phyloP scores from a whole-genome alignment of 176 grass and related monocot species.

The Triticum monococcum region DNA sequence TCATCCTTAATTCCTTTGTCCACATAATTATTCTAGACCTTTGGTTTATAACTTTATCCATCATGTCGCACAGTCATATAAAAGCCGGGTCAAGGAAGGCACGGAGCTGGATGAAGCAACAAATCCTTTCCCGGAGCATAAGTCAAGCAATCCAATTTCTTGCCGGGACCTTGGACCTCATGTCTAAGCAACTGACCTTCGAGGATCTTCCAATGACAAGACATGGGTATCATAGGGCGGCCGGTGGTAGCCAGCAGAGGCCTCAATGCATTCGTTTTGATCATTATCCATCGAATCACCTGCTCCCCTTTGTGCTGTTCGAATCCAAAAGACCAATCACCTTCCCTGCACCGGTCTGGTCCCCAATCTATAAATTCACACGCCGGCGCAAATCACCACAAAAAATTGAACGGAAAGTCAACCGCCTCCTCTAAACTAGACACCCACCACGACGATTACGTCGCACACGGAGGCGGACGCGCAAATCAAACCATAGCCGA shows the following conservation, averaged over 20 bases:
- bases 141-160: neutral
- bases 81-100: neutral
- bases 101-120: neutral
- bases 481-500: neutral
- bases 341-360: neutral
- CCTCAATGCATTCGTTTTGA: neutral
- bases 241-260: too few relatives aligned
- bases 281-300: neutral
- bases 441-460: neutral
- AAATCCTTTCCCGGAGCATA: neutral
- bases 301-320: neutral
- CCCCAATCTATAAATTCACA: neutral
- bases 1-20: neutral
- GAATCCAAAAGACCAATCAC: neutral
- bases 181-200: neutral
- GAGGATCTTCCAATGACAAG: too few relatives aligned
- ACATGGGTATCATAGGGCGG: too few relatives aligned
- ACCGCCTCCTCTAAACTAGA: neutral
- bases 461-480: neutral
- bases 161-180: neutral
- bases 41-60: neutral
- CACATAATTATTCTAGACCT: neutral
- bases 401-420: neutral
- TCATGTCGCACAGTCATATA: neutral
- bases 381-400: neutral